These are phyloP conservation scores for Cercospora nicotianae DNA, from an alignment of 2,329 filamentous ascomycete genomes.

Conservation along the genomic window DNA sequence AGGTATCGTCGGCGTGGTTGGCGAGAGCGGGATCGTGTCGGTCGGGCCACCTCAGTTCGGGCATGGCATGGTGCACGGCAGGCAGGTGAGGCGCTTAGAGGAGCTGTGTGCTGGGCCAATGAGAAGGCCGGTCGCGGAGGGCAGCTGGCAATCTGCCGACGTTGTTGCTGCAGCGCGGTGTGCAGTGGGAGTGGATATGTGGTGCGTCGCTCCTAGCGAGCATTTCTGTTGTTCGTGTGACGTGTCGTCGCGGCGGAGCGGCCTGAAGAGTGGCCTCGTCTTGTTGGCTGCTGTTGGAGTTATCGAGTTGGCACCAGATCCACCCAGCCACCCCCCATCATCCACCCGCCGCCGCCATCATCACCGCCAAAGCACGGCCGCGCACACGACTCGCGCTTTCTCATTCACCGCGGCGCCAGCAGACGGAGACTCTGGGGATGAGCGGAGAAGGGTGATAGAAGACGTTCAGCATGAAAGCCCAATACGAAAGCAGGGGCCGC, in stretches of 20 bases:
- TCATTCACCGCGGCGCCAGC: neutral
- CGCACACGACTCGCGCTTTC: neutral
- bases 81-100: constrained; percentile 1
- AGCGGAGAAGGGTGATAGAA: neutral
- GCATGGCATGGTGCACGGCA: constrained; percentile 2
- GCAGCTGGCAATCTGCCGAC: neutral
- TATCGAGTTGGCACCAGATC: neutral
- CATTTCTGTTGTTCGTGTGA: neutral
- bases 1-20: neutral
- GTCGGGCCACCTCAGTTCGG: constrained; percentile 8
- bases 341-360: neutral
- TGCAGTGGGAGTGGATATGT: neutral
- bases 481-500: neutral
- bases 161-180: neutral
- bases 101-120: constrained; percentile 7
- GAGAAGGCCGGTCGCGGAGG: neutral
- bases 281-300: neutral
- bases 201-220: neutral
- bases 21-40: neutral
- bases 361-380: neutral
- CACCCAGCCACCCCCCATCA: neutral
- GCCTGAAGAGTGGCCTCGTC: neutral
- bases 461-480: neutral
- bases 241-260: neutral
- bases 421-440: neutral